Conservation (phyloP, 2,329 filamentous ascomycete genomes). For the Bretziella fagacearum region DNA sequence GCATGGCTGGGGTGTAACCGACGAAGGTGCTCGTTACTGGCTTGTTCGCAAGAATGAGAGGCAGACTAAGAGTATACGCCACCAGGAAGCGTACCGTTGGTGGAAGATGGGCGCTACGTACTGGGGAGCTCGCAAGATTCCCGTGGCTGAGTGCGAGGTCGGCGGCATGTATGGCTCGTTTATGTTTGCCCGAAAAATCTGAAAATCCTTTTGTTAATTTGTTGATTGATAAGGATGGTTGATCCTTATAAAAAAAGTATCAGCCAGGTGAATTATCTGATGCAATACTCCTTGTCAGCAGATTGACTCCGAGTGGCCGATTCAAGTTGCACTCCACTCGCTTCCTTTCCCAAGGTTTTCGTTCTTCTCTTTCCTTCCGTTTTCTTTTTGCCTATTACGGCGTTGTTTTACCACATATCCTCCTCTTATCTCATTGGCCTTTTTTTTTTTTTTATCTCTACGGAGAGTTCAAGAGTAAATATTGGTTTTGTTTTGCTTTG, state of each 20-base stretch:
- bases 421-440: neutral
- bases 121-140: constrained; percentile 82
- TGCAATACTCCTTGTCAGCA: too few species aligned
- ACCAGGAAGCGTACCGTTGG: constrained; percentile 34
- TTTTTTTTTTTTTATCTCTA: neutral
- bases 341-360: neutral
- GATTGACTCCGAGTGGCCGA: neutral
- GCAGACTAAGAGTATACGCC: constrained; percentile 18
- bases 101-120: constrained; percentile 78
- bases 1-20: constrained; percentile 53
- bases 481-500: neutral
- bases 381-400: neutral
- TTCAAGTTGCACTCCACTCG: neutral
- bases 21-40: constrained; percentile 50
- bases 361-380: neutral
- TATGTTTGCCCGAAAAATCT: constrained; percentile 45
- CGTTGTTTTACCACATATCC: neutral
- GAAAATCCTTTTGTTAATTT: constrained; percentile 16
- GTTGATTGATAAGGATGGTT: neutral
- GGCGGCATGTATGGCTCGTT: constrained; percentile 78
- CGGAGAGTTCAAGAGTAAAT: neutral
- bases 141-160: constrained; percentile 79
- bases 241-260: too few species aligned
- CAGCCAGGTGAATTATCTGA: neutral
- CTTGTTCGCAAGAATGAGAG: constrained; percentile 39